Evolutionary conservation across 2,329 filamentous ascomycete species (phyloP), one percentile per base, ranked within the genome.

Genomic region (Colletotrichum destructivum): DNA sequence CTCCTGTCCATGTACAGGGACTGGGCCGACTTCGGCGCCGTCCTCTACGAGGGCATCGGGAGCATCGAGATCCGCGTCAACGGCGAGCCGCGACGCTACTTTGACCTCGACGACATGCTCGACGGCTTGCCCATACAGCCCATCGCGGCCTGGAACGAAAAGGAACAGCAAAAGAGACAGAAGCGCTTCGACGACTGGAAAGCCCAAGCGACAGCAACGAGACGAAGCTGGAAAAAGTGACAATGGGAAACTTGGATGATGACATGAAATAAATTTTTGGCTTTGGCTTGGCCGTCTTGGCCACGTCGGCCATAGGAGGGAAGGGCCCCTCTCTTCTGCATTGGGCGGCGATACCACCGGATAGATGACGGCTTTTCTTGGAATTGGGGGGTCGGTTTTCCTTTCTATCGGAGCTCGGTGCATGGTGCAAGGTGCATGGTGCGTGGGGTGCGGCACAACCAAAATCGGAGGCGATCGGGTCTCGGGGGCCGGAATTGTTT

Each of bases 61-160:
- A 69, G 38, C 12, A 74, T 74, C 38, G 64, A 74, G 54, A 72
- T 74, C 54, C 71, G 73, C 26, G 73, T 74, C 38, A 71, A 67
- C 44, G 73, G 73, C 46, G 72, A 72, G 47, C 61, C 61, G 23
- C 61, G 73, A 57, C 66, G 73, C 38, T 47, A 67, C 8, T 74
- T 73, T 38, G 73, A 73, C 16, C 68, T 74, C 49, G 73, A 74
- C 61, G 66, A 73, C 51, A 70, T 74, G 59, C 63, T 74, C 18
- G 67, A 62, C 62, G 65, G 64, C 40, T 51, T 74, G 26, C 71
- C 71, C 26, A 66, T 70, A 35, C 71, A 70, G 31, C 71, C 71
- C 16, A 73, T 73, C 52, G 52, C 65, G 35, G 73, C 62, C 12
- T 71, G 63, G 62, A 73, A 66, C 35, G 54, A 73, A 31, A 66